Evolutionary conservation across 768 basidiomycete genomes (phyloP).

Genomic region (Roridomyces roridus): DNA sequence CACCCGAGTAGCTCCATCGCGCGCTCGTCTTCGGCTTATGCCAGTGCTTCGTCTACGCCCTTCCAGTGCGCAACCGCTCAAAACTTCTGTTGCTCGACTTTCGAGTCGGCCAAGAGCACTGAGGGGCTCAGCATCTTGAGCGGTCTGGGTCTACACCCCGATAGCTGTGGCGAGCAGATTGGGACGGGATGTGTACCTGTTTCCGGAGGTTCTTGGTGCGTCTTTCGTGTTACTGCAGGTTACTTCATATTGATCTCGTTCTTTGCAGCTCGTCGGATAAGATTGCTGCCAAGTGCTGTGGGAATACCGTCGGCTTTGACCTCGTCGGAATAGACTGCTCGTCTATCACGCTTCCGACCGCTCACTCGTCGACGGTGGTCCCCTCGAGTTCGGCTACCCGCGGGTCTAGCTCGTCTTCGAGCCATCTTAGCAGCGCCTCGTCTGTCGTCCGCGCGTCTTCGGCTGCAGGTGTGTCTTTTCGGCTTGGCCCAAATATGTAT

Average conservation of each 20-base stretch:
- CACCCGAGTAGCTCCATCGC: too few relatives aligned
- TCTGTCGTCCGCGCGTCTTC: too few relatives aligned
- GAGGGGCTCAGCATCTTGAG: neutral
- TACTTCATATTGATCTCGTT: too few relatives aligned
- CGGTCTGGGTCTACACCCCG: neutral
- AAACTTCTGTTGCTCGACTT: conserved; percentile 8
- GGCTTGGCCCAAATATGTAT: too few relatives aligned
- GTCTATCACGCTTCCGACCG: too few relatives aligned
- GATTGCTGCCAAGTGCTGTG: conserved; percentile 2
- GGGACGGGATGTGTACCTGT: neutral
- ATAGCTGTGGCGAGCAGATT: conserved; percentile 9
- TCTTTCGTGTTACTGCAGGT: too few relatives aligned
- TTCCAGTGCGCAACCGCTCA: conserved; percentile 1
- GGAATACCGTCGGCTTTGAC: neutral
- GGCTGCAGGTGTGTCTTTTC: too few relatives aligned
- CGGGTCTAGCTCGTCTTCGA: too few relatives aligned
- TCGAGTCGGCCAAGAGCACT: neutral
- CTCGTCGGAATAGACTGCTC: conserved; percentile 4
- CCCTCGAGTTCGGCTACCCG: too few relatives aligned
- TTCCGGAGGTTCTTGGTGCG: conserved; percentile 3
- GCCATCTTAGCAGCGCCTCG: too few relatives aligned
- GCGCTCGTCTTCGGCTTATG: too few relatives aligned
- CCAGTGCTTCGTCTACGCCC: conserved; percentile 6
- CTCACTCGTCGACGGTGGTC: too few relatives aligned
- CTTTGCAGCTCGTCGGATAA: conserved; percentile 1